Base-by-base conservation (phyloP, 2,329 filamentous ascomycete genomes). In the Aspergillus latus region DNA sequence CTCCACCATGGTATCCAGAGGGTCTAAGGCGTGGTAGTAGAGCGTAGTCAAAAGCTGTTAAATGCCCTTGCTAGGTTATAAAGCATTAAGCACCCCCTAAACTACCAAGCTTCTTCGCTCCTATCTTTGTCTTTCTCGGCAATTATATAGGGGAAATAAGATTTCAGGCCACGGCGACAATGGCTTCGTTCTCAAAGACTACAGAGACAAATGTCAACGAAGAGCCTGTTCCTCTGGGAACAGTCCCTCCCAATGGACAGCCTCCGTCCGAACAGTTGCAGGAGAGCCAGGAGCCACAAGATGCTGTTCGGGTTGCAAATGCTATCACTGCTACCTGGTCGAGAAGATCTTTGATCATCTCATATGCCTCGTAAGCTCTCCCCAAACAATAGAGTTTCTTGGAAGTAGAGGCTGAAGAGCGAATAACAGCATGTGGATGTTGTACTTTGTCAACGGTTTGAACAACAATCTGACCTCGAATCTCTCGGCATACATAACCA, bases 401-500 rank as follows among this genome's bases (percentile, higher is more conserved):
- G 21, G 21, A 21, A 21, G 21, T 21, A 21, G 21, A 21, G 21
- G 21, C 21, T 21, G 21, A 21, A 21, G 21, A 21, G 21, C 21
- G 21, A 26, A 44, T 9, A 4, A 29, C 15, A 77, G 75, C 47
- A 78, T 78, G 66, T 77, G 70, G 69, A 60, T 76, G 16, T 61
- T 76, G 34, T 75, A 73, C 61, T 74, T 76, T 40, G 71, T 76
- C 59, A 73, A 76, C 58, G 70, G 71, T 1, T 68, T 78, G 32
- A 72, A 76, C 58, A 64, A 65, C 21, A 68, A 67, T 7, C 70
- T 74, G 37, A 68, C 75, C 8, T 64, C 66, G 52, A 76, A 73
- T 54, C 62, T 83, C 39, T 72, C 68, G 1, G 75, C 79, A n/a
- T 82, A 77, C 60, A 77, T 81, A 43, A 82, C 81, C 30, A 82